Conservation (phyloP, 805 yeast species). For the Pichia ethanolica region DNA sequence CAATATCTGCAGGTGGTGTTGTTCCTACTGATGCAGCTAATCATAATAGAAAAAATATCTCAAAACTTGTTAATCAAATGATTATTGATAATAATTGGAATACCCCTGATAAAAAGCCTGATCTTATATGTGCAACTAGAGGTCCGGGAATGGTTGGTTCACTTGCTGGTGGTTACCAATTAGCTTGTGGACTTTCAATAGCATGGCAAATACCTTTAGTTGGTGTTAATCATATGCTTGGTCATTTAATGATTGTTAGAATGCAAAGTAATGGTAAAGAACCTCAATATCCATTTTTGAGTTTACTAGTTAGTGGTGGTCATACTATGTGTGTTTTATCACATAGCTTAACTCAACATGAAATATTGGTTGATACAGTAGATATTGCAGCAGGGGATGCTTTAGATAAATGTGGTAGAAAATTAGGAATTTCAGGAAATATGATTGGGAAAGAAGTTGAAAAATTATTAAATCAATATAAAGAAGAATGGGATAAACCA, state of each 20-base stretch:
- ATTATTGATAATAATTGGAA: slow-evolving; percentile 31
- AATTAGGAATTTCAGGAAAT: slow-evolving; percentile 68
- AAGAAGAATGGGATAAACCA: slow-evolving; percentile 24
- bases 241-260: slow-evolving; percentile 71
- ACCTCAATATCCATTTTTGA: slow-evolving; percentile 62
- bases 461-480: slow-evolving; percentile 33
- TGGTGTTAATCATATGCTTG: slow-evolving; percentile 96
- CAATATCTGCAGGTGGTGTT: slow-evolving; percentile 69
- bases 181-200: slow-evolving; percentile 76
- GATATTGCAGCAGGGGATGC: slow-evolving; percentile 95
- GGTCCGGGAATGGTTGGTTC: slow-evolving; percentile 98
- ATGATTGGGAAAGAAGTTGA: slow-evolving; percentile 87
- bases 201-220: slow-evolving; percentile 74
- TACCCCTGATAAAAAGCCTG: slow-evolving; percentile 37
- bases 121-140: slow-evolving; percentile 79
- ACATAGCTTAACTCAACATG: slow-evolving; percentile 53
- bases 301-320: slow-evolving; percentile 85
- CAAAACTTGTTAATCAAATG: slow-evolving; percentile 40
- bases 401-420: slow-evolving; percentile 86
- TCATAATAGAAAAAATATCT: slow-evolving; percentile 63
- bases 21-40: slow-evolving; percentile 77
- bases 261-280: slow-evolving; percentile 33
- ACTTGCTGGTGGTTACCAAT: slow-evolving; percentile 69
- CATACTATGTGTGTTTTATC: slow-evolving; percentile 84
- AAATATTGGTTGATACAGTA: slow-evolving; percentile 61